Conservation (phyloP, 2,329 filamentous ascomycete species). For the Sporothrix protearum region DNA sequence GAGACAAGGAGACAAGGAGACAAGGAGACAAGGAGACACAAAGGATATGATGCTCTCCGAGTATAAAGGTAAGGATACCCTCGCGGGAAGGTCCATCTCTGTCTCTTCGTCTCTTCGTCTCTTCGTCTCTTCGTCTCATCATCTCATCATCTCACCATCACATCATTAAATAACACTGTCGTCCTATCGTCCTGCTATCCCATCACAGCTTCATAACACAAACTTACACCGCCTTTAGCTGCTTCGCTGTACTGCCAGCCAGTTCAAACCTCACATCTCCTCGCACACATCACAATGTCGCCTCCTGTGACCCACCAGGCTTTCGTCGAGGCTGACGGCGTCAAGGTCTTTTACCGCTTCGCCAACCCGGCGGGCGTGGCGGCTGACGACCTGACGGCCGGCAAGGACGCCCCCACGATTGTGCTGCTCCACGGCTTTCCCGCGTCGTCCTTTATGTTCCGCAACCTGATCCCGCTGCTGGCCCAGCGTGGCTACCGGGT, state of each 20-base stretch:
- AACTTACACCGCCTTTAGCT: too few relatives aligned
- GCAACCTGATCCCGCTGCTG: conserved; percentile 44
- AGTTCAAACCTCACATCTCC: too few relatives aligned
- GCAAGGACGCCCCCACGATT: conserved; percentile 35
- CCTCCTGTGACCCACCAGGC: neutral
- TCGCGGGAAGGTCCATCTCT: too few relatives aligned
- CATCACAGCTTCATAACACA: too few relatives aligned
- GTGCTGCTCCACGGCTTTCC: conserved; percentile 48
- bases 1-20: too few relatives aligned
- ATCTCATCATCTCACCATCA: neutral
- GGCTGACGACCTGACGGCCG: neutral
- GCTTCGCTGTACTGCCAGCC: too few relatives aligned
- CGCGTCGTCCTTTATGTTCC: conserved; percentile 43
- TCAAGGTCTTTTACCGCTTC: conserved; percentile 42
- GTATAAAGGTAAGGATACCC: neutral
- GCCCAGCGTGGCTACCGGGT: conserved; percentile 39
- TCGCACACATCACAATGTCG: conserved; percentile 1
- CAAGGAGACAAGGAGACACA: neutral
- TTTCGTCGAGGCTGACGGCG: conserved; percentile 31
- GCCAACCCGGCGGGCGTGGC: conserved; percentile 29
- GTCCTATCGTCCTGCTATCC: too few relatives aligned
- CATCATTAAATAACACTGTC: neutral
- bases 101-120: too few relatives aligned
- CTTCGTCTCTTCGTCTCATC: neutral
- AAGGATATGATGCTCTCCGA: too few relatives aligned